A percentile compares a stretch with the other conserved stretches of the same genome.
These are phyloP conservation scores for Penicillium sp. DNA, from an alignment of 2,329 filamentous ascomycete species.

Conservation along the genomic window DNA sequence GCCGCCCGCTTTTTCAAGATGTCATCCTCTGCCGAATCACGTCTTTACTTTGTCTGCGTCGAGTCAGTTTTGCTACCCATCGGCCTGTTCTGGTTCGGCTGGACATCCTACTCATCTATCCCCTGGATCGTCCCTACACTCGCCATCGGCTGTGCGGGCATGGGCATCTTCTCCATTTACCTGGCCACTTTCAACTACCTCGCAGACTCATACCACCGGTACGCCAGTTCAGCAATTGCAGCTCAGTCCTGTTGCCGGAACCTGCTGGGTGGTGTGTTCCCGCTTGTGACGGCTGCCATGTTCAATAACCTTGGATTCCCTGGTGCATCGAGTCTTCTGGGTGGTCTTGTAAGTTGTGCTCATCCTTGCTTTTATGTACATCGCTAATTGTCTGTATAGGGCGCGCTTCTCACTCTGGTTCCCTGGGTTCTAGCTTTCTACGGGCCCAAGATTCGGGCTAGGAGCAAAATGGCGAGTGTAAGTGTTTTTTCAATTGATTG, in stretches of 20 bases:
- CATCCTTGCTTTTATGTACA: too few relatives aligned
- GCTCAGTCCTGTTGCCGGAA: constrained; percentile 85
- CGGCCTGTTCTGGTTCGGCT: constrained; percentile 77
- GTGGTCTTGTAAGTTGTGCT: constrained; percentile 56
- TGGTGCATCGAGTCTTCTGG: constrained; percentile 68
- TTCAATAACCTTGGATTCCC: constrained; percentile 67
- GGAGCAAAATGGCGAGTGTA: constrained; percentile 69
- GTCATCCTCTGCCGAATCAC: constrained; percentile 60
- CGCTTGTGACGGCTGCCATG: constrained; percentile 67
- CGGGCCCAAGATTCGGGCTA: constrained; percentile 67
- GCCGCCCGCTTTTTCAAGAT: constrained; percentile 48
- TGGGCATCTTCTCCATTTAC: constrained; percentile 83
- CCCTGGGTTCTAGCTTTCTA: constrained; percentile 81
- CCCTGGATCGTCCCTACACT: constrained; percentile 70
- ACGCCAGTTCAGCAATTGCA: constrained; percentile 78
- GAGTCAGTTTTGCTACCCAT: constrained; percentile 69
- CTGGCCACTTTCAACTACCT: constrained; percentile 90
- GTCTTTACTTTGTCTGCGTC: constrained; percentile 78
- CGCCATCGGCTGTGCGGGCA: constrained; percentile 67
- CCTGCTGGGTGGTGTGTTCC: constrained; percentile 73
- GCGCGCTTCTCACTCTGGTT: constrained; percentile 63
- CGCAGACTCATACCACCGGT: constrained; percentile 78
- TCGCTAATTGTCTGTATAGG: constrained; percentile 29
- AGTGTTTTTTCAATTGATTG: constrained; percentile 20
- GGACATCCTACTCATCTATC: constrained; percentile 57